Percentiles rank a stretch among this genome's conserved stretches.
These are phyloP conservation scores for Yamadazyma olivae DNA, from an alignment of 805 yeast genomes.

Conservation along the genomic window DNA sequence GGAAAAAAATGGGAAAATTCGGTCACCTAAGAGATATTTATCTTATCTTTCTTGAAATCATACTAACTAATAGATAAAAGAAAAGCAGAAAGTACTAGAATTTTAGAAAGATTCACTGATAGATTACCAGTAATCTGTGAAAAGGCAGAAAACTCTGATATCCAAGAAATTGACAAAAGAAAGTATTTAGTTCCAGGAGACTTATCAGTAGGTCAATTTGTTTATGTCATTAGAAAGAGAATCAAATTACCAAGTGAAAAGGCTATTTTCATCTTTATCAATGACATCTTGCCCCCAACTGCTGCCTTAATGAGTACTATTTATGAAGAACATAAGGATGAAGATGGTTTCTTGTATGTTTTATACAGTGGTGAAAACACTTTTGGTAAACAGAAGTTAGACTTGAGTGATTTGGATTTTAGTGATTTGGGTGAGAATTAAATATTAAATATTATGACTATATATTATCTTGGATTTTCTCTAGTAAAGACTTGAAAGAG, in stretches of 20 bases:
- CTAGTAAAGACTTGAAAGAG: too few relatives aligned
- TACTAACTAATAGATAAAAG: conserved; percentile 58
- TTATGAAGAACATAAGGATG: conserved; percentile 95
- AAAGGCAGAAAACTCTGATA: conserved; percentile 93
- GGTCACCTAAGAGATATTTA: too few relatives aligned
- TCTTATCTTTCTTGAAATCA: not conserved
- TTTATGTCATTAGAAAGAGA: conserved; percentile 94
- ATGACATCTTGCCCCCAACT: conserved; percentile 96
- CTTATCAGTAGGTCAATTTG: conserved; percentile 96
- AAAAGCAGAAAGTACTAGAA: conserved; percentile 90
- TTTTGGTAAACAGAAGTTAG: conserved; percentile 52
- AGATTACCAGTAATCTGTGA: conserved; percentile 97
- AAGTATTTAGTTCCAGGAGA: conserved; percentile 96
- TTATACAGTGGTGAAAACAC: conserved; percentile 97
- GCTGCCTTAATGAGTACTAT: conserved; percentile 95
- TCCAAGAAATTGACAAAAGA: conserved; percentile 94
- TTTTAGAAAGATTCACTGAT: conserved; percentile 82
- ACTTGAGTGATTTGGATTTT: conserved; percentile 9
- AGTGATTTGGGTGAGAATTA: too few relatives aligned
- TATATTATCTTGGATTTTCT: too few relatives aligned
- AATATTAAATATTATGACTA: too few relatives aligned
- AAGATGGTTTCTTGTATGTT: conserved; percentile 95
- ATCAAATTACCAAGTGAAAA: conserved; percentile 94
- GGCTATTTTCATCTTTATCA: conserved; percentile 96
- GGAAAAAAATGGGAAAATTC: too few relatives aligned